A percentile compares a stretch with the other conserved stretches of the same genome.
phyloP scores from a whole-genome alignment of 331 rosid genomes.

The Ulmus americana region DNA sequence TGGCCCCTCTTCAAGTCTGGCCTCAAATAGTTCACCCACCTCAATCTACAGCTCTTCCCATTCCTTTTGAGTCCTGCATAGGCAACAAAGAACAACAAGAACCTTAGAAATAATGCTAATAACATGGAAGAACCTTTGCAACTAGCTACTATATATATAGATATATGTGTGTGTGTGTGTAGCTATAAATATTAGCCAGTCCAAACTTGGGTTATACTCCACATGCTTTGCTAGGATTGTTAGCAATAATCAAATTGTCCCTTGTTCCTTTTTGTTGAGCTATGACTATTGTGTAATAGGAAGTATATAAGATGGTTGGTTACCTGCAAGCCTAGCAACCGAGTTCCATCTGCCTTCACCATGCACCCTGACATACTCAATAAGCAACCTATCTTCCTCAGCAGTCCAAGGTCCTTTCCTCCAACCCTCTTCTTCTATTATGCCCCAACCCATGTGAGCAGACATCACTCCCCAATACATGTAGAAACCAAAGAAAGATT shows the following conservation, averaged over 20 bases:
- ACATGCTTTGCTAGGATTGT: background rate
- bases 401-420: conserved; percentile 99
- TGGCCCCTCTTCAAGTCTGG: conserved; percentile 96
- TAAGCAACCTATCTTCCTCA: conserved; percentile 80
- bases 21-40: conserved; percentile 93
- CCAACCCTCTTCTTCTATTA: conserved; percentile 68
- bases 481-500: conserved; percentile 1
- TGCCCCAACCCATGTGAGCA: conserved; percentile 57
- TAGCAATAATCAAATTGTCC: background rate
- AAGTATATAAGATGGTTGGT: background rate
- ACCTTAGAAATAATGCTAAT: background rate
- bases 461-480: conserved; percentile 54
- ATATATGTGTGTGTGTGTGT: too few relatives aligned
- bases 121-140: background rate
- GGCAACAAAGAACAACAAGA: background rate
- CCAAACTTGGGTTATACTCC: background rate
- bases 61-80: conserved; percentile 74
- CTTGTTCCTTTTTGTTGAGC: background rate
- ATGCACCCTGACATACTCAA: conserved; percentile 69
- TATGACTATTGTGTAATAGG: too few relatives aligned
- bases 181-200: background rate
- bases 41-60: conserved; percentile 93
- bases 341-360: conserved; percentile 99
- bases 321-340: conserved; percentile 84
- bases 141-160: background rate